Evolutionary conservation across 2,329 filamentous ascomycete species (phyloP), one percentile per base, ranked within the genome.

Genomic region (Trichoderma koningiopsis): DNA sequence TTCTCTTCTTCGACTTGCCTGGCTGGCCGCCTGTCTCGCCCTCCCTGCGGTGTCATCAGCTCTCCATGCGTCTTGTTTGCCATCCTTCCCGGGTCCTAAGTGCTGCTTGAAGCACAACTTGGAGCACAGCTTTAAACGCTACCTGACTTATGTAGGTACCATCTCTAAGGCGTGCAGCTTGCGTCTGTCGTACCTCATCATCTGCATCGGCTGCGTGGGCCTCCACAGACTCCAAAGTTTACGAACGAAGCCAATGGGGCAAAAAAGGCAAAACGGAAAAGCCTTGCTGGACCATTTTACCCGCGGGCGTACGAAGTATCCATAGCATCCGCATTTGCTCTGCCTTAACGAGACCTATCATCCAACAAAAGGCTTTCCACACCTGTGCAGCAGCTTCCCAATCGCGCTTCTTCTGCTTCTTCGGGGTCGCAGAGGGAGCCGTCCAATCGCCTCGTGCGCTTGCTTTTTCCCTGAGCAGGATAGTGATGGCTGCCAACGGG

Each of bases 111-210:
- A n/a, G 55, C 29, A 16, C 27, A 19, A 6, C 55, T 57, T n/a
- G 10, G 52, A 58, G 52, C 63, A 58, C 55, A 43, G 35, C 31
- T 56, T 31, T 52, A 43, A 35, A 56, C 33, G 49, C 61, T 43
- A 52, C 61, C 37, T 64, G 55, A 49, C 52, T 43, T 58, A 66
- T 66, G 63, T 66, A 66, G 63, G 63, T 66, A 66, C 63, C 63
- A 66, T 66, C 63, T 66, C 37, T 29, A 55, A 58, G 55, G 52
- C 55, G 63, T 58, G 55, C 63, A 56, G 63, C 63, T 22, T 59
- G 63, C 55, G 63, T 58, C 63, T 66, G 63, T 57, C 55, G 55
- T 66, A 66, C 63, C 43, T 66, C 63, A 66, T 66, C 63, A 49
- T 66, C 63, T 66, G 63, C 55, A 66, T 58, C 63, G 33, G 52